Evolutionary conservation across 78 protist genomes (phyloP).

Genomic region (Chrysochromulina parva): DNA sequence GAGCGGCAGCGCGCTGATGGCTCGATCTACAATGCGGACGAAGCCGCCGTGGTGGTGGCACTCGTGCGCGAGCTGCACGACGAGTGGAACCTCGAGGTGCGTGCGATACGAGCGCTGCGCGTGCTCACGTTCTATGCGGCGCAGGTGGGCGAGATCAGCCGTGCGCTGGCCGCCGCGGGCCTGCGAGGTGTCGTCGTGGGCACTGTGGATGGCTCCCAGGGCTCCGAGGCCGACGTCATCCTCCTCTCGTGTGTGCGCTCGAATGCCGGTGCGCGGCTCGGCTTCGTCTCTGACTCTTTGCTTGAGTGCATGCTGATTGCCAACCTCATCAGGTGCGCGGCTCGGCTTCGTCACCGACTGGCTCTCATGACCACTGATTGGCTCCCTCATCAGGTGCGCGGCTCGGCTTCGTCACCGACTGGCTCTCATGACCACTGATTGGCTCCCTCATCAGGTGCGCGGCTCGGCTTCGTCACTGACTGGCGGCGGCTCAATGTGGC

Average conservation of each 20-base stretch:
- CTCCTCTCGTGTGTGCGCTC: not conserved
- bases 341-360: no score
- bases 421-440: no score
- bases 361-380: no score
- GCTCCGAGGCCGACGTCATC: slow-evolving; percentile 11
- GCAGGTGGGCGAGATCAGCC: not conserved
- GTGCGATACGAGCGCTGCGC: no score
- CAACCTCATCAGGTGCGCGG: no score
- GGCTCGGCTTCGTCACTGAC: not conserved
- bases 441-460: not conserved
- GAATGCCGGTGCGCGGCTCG: not conserved
- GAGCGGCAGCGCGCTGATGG: not conserved
- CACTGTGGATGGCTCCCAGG: slow-evolving; percentile 40
- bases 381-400: not conserved
- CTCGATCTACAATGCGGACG: not conserved
- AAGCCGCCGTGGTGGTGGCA: not conserved
- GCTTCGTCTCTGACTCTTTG: not conserved
- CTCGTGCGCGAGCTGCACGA: not conserved
- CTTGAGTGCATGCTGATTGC: no score
- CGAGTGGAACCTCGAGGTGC: not conserved
- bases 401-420: no score
- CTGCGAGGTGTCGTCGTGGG: not conserved
- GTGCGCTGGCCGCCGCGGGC: not conserved
- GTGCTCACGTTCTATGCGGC: not conserved
- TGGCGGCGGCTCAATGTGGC: slow-evolving; percentile 29